Evolutionary conservation across 768 basidiomycete genomes (phyloP).

Genomic region (Rhodotorula babjevae): DNA sequence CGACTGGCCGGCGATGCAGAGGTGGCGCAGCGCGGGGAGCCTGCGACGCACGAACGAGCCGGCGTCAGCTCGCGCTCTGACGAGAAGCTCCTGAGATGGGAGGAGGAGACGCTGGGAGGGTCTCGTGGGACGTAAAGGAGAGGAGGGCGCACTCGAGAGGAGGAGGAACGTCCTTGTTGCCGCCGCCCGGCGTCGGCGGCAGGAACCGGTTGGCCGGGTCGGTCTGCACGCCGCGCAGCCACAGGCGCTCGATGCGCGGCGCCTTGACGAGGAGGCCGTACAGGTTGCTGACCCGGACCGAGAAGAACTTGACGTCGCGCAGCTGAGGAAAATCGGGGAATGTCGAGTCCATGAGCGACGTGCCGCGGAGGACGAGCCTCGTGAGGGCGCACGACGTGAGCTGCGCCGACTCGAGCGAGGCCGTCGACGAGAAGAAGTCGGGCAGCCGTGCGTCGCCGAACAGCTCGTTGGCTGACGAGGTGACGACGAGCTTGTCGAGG

Average conservation of each 20-base stretch:
- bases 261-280: constrained; percentile 19
- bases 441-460: constrained; percentile 3
- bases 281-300: constrained; percentile 4
- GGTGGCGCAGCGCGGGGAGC: neutral
- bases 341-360: constrained; percentile 3
- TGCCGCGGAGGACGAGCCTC: neutral
- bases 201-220: constrained; percentile 4
- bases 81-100: no score
- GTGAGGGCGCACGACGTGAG: neutral
- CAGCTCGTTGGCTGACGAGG: neutral
- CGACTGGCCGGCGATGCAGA: constrained; percentile 12
- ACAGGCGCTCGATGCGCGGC: neutral
- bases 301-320: neutral
- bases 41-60: no score
- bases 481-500: constrained; percentile 9
- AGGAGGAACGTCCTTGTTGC: constrained; percentile 4
- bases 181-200: neutral
- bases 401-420: neutral
- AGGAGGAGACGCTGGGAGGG: no score
- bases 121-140: no score
- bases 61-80: no score
- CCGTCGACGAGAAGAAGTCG: constrained; percentile 10
- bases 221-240: neutral
- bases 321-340: constrained; percentile 6
- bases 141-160: constrained; percentile 13